Conservation (phyloP, 1,284 basidiomycete genomes). For the Cystobasidium sp. region DNA sequence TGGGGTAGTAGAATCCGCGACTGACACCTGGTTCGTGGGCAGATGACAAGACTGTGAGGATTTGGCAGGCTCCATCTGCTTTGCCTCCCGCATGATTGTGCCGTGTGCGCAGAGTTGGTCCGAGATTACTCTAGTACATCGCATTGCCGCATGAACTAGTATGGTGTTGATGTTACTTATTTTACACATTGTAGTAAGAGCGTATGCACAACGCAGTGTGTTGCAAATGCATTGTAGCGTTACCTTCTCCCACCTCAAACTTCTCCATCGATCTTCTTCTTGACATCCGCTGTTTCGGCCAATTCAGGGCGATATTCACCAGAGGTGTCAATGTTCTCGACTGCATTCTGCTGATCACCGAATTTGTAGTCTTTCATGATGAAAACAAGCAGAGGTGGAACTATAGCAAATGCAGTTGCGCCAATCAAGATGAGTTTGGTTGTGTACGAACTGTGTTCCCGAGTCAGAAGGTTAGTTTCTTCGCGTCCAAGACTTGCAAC, state of each 20-base stretch:
- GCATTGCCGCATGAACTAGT: neutral
- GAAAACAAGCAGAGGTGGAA: constrained; percentile 46
- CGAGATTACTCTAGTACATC: neutral
- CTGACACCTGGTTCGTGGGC: neutral
- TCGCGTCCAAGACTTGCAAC: neutral
- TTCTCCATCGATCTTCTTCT: neutral
- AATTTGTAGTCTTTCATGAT: constrained; percentile 46
- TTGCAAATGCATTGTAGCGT: too few species aligned
- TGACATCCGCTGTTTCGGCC: neutral
- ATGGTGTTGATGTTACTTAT: too few species aligned
- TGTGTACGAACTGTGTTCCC: constrained; percentile 57
- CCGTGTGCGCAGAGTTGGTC: neutral
- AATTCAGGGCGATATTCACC: constrained; percentile 10
- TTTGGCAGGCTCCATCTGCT: constrained; percentile 47
- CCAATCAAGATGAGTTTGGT: constrained; percentile 65
- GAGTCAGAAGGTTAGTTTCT: neutral
- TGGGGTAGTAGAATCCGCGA: neutral
- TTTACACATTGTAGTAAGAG: too few species aligned
- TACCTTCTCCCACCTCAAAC: neutral
- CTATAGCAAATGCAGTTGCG: constrained; percentile 58
- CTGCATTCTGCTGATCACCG: constrained; percentile 46
- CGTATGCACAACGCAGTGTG: too few species aligned
- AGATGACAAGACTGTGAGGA: constrained; percentile 51
- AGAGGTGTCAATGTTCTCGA: constrained; percentile 44
- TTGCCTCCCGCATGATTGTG: neutral